These are phyloP conservation scores for Athelia psychrophila DNA, from an alignment of 1,284 basidiomycete species.

Conservation along the genomic window DNA sequence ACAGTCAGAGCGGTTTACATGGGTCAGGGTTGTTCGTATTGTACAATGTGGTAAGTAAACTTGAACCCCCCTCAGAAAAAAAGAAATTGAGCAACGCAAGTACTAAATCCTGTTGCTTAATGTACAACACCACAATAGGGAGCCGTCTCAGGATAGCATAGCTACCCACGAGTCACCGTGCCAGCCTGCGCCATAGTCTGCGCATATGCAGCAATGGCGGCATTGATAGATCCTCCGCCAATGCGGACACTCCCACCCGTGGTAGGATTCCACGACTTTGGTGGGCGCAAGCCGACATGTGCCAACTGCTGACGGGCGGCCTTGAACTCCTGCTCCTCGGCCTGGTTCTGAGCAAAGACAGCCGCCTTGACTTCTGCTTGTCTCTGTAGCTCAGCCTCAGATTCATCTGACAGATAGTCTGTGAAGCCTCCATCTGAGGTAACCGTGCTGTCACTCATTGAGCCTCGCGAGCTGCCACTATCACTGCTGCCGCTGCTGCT, in stretches of 20 bases:
- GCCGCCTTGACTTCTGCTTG: conserved; percentile 77
- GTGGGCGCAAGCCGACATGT: conserved; percentile 67
- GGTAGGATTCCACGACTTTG: conserved; percentile 73
- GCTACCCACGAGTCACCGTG: not conserved
- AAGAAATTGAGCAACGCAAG: not conserved
- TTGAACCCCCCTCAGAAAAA: not conserved
- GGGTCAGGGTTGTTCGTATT: no score
- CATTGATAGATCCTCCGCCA: not conserved
- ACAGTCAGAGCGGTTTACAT: no score
- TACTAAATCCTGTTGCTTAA: no score
- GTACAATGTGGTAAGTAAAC: no score
- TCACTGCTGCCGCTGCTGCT: conserved; percentile 64
- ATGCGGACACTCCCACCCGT: conserved; percentile 12
- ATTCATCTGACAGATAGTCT: conserved; percentile 81
- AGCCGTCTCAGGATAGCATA: no score
- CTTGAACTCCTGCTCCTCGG: conserved; percentile 77
- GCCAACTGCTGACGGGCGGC: conserved; percentile 73
- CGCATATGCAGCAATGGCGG: not conserved
- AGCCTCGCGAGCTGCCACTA: conserved; percentile 56
- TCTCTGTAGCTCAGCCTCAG: conserved; percentile 76
- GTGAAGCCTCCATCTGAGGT: conserved; percentile 82
- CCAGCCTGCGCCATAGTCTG: conserved; percentile 5
- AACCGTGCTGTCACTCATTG: conserved; percentile 65
- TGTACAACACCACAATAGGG: no score
- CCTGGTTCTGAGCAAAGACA: conserved; percentile 69